Percentiles rank a stretch among this genome's conserved stretches.
Evolutionary conservation across 352 stramenopile species (phyloP).

Genomic region (Phytophthora pistaciae): DNA sequence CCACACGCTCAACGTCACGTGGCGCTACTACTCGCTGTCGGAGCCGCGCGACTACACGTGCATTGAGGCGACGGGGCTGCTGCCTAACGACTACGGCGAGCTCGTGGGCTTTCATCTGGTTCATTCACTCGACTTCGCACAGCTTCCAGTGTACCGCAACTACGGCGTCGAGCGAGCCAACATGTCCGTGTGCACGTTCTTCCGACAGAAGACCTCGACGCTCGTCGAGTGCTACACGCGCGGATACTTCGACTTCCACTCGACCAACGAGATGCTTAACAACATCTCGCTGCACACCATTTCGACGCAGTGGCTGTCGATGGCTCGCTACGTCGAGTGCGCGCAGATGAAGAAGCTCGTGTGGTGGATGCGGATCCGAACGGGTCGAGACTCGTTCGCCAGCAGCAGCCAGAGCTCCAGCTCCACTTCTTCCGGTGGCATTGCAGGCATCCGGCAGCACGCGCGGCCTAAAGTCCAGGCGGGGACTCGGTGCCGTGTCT

Average conservation of each 20-base stretch:
- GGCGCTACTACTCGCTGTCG: constrained; percentile 48
- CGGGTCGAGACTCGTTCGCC: constrained; percentile 47
- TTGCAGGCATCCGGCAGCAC: constrained; percentile 14
- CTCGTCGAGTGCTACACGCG: constrained; percentile 51
- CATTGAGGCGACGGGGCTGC: constrained; percentile 60
- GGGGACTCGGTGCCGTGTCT: constrained; percentile 37
- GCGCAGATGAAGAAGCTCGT: constrained; percentile 62
- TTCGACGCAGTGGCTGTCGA: constrained; percentile 51
- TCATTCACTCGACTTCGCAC: constrained; percentile 62
- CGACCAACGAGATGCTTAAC: constrained; percentile 51
- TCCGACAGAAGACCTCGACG: constrained; percentile 44
- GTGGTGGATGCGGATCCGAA: constrained; percentile 49
- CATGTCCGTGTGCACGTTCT: constrained; percentile 57
- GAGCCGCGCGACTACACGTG: constrained; percentile 67
- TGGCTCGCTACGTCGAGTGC: constrained; percentile 45
- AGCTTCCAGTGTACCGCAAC: constrained; percentile 46
- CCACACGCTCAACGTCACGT: constrained; percentile 60
- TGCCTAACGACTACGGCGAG: constrained; percentile 44
- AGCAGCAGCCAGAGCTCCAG: constrained; percentile 48
- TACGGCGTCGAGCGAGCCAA: constrained; percentile 52
- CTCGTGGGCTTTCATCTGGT: constrained; percentile 64
- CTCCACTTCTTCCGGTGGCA: constrained; percentile 35
- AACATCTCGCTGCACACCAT: constrained; percentile 54
- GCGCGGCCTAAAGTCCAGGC: constrained; percentile 17
- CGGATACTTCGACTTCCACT: constrained; percentile 61